Evolutionary conservation across 2,329 filamentous ascomycete genomes (phyloP).

Genomic region (Didymellaceae sp.): DNA sequence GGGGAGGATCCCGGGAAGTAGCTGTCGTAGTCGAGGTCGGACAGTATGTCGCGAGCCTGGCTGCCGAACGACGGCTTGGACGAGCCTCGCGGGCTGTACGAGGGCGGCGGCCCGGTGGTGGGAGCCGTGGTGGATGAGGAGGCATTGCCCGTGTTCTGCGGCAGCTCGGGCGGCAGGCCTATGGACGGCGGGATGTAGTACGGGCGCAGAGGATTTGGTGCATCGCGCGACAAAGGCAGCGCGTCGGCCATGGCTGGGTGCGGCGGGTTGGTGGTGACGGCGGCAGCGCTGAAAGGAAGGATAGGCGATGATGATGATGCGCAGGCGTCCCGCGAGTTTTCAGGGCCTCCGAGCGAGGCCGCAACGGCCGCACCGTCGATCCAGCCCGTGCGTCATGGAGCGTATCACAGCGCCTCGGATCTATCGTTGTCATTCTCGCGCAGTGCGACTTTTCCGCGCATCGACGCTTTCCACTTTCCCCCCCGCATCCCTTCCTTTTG

Average conservation of each 20-base stretch:
- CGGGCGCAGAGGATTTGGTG: slow-evolving; percentile 69
- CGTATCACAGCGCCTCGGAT: slow-evolving; percentile 16
- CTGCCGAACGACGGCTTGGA: slow-evolving; percentile 61
- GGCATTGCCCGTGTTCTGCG: slow-evolving; percentile 25
- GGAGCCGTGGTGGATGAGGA: not conserved
- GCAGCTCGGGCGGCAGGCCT: slow-evolving; percentile 60
- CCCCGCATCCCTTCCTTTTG: not conserved
- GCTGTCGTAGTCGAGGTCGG: slow-evolving; percentile 90
- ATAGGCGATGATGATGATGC: not conserved
- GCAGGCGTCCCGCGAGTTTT: slow-evolving; percentile 1
- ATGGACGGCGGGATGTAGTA: slow-evolving; percentile 76
- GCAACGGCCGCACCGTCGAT: not conserved
- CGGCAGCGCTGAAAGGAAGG: too few species aligned
- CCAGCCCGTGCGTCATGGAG: slow-evolving; percentile 12
- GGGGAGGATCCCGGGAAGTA: slow-evolving; percentile 80
- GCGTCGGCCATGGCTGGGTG: slow-evolving; percentile 14
- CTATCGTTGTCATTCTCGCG: slow-evolving; percentile 8
- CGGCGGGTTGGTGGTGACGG: slow-evolving; percentile 10
- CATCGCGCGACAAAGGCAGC: slow-evolving; percentile 55
- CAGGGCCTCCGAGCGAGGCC: not conserved
- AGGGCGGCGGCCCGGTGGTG: slow-evolving; percentile 36
- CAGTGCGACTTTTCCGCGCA: slow-evolving; percentile 7
- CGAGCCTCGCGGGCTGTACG: slow-evolving; percentile 35
- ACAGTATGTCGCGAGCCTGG: slow-evolving; percentile 82
- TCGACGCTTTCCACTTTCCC: not conserved